Evolutionary conservation across 345 rosid species (phyloP).

Genomic region (Syzygium aromaticum): DNA sequence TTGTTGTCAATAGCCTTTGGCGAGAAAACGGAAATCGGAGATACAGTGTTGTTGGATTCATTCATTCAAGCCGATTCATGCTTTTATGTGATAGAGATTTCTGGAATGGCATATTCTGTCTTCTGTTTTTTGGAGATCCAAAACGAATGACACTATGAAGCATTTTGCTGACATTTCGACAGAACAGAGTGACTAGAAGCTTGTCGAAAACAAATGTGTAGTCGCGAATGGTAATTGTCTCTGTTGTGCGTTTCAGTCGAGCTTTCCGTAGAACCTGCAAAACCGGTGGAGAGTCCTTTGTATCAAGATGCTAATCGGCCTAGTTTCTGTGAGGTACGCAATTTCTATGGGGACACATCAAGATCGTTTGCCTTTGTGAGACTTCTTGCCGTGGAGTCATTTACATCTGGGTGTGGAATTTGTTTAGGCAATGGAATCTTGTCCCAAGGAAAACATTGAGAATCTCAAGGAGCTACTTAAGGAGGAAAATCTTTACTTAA

Average conservation of each 20-base stretch:
- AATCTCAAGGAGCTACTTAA: conserved; percentile 43
- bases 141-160: not conserved
- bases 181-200: not conserved
- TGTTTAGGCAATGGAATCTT: conserved; percentile 58
- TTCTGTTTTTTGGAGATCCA: no score
- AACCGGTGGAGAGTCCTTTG: conserved; percentile 48
- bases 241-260: not conserved
- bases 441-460: conserved; percentile 44
- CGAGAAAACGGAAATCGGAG: not conserved
- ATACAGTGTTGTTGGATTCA: not conserved
- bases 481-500: conserved; percentile 69
- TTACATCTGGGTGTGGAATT: not conserved
- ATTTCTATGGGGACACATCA: not conserved
- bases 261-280: conserved; percentile 34
- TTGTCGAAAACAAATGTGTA: not conserved
- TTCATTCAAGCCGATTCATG: not conserved
- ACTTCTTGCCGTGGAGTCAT: not conserved
- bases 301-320: conserved; percentile 43
- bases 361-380: not conserved
- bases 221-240: not conserved
- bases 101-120: no score
- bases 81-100: not conserved
- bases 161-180: not conserved
- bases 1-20: not conserved
- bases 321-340: conserved; percentile 30